These are phyloP conservation scores for Cyclotella choctawhatcheeana DNA, from an alignment of 108 stramenopile species.

Conservation along the genomic window DNA sequence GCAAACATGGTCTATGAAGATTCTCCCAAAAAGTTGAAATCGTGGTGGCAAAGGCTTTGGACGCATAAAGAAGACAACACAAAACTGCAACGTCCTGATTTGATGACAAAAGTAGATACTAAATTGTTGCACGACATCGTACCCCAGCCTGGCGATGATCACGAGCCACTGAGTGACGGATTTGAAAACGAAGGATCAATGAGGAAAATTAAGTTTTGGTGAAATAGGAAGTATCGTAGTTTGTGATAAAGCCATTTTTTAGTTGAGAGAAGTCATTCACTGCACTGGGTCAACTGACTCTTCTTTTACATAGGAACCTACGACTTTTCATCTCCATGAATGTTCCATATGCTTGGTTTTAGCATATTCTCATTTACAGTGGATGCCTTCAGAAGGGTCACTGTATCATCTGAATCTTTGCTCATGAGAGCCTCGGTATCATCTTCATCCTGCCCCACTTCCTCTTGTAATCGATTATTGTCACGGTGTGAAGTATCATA, in stretches of 20 bases:
- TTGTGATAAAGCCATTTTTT: too few relatives aligned
- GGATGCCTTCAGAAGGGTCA: constrained; percentile 18
- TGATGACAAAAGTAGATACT: constrained; percentile 23
- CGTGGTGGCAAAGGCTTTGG: constrained; percentile 3
- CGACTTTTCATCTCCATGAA: constrained; percentile 11
- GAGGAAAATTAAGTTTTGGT: constrained; percentile 6
- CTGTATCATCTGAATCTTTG: constrained; percentile 18
- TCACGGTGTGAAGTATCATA: too few relatives aligned
- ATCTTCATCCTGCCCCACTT: not conserved
- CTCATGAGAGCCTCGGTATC: not conserved
- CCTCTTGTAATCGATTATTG: too few relatives aligned
- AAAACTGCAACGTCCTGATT: not conserved
- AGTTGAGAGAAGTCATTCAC: not conserved
- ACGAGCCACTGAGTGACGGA: constrained; percentile 22
- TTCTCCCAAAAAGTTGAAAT: not conserved
- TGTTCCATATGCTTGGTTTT: constrained; percentile 47
- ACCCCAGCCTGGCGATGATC: constrained; percentile 28
- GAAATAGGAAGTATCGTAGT: too few relatives aligned
- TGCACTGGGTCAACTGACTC: not conserved
- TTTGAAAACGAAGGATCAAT: not conserved
- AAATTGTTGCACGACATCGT: constrained; percentile 33
- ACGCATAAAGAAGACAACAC: not conserved
- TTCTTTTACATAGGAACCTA: not conserved
- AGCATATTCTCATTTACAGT: constrained; percentile 37
- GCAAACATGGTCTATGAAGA: constrained; percentile 39